A percentile compares a stretch with the other conserved stretches of the same genome.
phyloP scores from a whole-genome alignment of 2,329 filamentous ascomycete genomes.

The Fusarium sp. region DNA sequence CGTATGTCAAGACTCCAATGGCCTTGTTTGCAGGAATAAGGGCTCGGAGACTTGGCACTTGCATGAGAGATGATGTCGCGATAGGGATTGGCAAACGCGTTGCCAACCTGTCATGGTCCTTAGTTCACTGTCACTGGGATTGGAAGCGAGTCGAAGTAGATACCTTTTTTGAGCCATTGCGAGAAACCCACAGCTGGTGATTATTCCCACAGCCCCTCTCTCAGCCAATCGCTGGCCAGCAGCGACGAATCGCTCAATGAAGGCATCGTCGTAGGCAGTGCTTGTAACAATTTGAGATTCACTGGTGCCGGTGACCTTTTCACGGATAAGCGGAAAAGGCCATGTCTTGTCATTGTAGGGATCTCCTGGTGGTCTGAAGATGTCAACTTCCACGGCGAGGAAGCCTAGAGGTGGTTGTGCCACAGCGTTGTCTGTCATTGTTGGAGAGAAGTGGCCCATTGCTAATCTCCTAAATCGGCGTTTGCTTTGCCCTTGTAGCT shows the following conservation, averaged over 20 bases:
- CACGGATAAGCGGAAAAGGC: slow-evolving; percentile 52
- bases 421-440: slow-evolving; percentile 1
- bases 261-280: slow-evolving; percentile 46
- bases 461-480: neutral
- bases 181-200: slow-evolving; percentile 55
- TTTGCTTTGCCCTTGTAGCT: neutral
- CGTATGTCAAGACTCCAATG: slow-evolving; percentile 50
- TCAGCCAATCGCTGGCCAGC: slow-evolving; percentile 49
- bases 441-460: neutral
- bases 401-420: slow-evolving; percentile 48
- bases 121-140: neutral
- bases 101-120: slow-evolving; percentile 39
- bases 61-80: slow-evolving; percentile 51
- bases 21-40: slow-evolving; percentile 38
- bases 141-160: neutral
- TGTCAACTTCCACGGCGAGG: slow-evolving; percentile 49
- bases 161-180: slow-evolving; percentile 51
- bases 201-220: slow-evolving; percentile 50
- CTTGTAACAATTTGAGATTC: slow-evolving; percentile 47
- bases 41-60: slow-evolving; percentile 48
- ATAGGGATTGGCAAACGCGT: slow-evolving; percentile 50
- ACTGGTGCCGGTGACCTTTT: slow-evolving; percentile 46
- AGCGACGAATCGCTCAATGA: slow-evolving; percentile 50
- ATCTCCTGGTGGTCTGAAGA: slow-evolving; percentile 52
- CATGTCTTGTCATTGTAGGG: slow-evolving; percentile 51